phyloP scores from a whole-genome alignment of 164 flowering plant genomes.

The Berberis thunbergii region DNA sequence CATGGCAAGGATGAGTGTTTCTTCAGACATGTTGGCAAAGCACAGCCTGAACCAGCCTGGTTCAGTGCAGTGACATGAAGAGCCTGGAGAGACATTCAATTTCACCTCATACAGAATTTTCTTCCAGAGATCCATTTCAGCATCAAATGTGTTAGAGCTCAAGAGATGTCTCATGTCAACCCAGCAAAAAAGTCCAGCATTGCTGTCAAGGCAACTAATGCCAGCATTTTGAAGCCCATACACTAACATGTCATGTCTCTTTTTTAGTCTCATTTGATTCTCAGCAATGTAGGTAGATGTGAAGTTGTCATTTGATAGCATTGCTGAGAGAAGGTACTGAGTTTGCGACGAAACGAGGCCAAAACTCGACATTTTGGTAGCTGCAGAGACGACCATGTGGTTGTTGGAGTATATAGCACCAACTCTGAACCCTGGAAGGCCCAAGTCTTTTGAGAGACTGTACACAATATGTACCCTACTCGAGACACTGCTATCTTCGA shows the following conservation, averaged over 20 bases:
- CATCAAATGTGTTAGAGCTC: conserved; percentile 43
- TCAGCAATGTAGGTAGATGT: conserved; percentile 1
- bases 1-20: conserved; percentile 6
- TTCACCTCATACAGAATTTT: conserved; percentile 57
- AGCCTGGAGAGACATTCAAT: conserved; percentile 90
- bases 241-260: conserved; percentile 3
- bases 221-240: conserved; percentile 20
- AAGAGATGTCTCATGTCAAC: conserved; percentile 63
- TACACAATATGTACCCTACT: conserved; percentile 10
- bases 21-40: conserved; percentile 12
- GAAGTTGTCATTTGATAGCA: conserved; percentile 10
- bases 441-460: conserved; percentile 16
- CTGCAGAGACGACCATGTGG: conserved; percentile 6
- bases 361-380: conserved; percentile 12
- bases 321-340: conserved; percentile 4
- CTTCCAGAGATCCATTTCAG: conserved; percentile 59
- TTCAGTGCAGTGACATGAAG: conserved; percentile 71
- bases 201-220: conserved; percentile 49
- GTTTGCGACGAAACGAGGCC: conserved; percentile 12
- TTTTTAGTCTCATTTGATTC: conserved; percentile 5
- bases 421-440: conserved; percentile 14
- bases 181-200: conserved; percentile 76
- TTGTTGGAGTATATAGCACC: conserved; percentile 11
- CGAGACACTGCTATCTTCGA: neutral
- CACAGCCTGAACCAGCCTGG: conserved; percentile 71